phyloP scores from a whole-genome alignment of 768 basidiomycete species.

The Boletellus ananas region DNA sequence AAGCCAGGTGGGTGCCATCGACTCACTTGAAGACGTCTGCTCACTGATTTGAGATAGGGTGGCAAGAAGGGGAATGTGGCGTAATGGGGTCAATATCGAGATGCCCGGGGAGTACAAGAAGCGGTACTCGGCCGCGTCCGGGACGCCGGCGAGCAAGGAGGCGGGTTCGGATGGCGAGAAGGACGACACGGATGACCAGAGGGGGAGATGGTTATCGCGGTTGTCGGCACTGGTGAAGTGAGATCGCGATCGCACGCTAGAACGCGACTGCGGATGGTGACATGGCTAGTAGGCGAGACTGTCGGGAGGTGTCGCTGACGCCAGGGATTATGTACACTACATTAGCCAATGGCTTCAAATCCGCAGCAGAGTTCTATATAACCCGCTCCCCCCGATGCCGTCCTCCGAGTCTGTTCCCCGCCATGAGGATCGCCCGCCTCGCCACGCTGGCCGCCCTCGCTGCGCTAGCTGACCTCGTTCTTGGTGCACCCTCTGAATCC shows the following conservation, averaged over 20 bases:
- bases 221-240: slow-evolving; percentile 8
- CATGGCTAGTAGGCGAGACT: too few species aligned
- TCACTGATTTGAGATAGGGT: slow-evolving; percentile 35
- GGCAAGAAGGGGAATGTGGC: slow-evolving; percentile 75
- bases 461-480: too few species aligned
- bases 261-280: too few species aligned
- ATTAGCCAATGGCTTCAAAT: neutral
- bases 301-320: too few species aligned
- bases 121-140: slow-evolving; percentile 40
- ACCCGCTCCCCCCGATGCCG: neutral
- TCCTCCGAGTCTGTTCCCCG: neutral
- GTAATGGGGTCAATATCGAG: slow-evolving; percentile 48
- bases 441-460: neutral
- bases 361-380: slow-evolving; percentile 13
- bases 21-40: too few species aligned
- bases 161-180: neutral
- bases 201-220: slow-evolving; percentile 3
- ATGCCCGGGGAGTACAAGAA: slow-evolving; percentile 81
- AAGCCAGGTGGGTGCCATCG: slow-evolving; percentile 52
- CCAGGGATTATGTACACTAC: too few species aligned
- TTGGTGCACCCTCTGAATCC: too few species aligned
- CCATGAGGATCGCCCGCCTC: neutral
- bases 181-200: neutral
- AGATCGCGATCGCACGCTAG: too few species aligned
- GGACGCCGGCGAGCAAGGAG: slow-evolving; percentile 1